Percentiles rank a stretch among this genome's conserved stretches.
Conservation (phyloP, 129 eudicot genomes). For the Saussurea involucrata region DNA sequence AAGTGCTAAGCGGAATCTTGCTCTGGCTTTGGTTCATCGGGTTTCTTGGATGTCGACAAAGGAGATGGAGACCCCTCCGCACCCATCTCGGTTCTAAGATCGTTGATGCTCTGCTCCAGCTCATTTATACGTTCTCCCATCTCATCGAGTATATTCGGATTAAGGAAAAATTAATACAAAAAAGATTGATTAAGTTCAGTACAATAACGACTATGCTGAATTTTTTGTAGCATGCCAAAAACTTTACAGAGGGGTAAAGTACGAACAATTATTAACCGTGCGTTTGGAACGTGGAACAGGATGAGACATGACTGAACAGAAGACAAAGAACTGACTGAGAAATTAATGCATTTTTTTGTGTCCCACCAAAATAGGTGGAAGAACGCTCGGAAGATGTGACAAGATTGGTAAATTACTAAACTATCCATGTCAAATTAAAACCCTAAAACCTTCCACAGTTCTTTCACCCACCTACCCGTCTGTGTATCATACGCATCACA, state of each 20-base stretch:
- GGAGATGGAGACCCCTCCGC: constrained; percentile 66
- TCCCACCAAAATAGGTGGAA: background rate
- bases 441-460: no score
- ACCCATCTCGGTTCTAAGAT: constrained; percentile 63
- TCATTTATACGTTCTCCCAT: constrained; percentile 70
- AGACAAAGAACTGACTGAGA: no score
- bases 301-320: no score
- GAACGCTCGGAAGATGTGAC: background rate
- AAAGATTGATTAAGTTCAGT: background rate
- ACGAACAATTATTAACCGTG: background rate
- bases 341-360: background rate
- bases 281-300: no score
- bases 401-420: no score
- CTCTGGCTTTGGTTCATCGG: constrained; percentile 40
- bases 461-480: no score
- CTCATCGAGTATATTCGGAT: constrained; percentile 49
- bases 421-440: background rate
- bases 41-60: constrained; percentile 35
- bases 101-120: constrained; percentile 71
- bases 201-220: background rate
- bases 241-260: background rate
- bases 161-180: constrained; percentile 20
- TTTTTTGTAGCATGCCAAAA: background rate
- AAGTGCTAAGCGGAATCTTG: constrained; percentile 35
- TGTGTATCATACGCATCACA: no score